Percentiles rank a stretch among this genome's conserved stretches.
phyloP scores from a whole-genome alignment of 2,329 filamentous ascomycete species.

The Xylaria hypoxylon region DNA sequence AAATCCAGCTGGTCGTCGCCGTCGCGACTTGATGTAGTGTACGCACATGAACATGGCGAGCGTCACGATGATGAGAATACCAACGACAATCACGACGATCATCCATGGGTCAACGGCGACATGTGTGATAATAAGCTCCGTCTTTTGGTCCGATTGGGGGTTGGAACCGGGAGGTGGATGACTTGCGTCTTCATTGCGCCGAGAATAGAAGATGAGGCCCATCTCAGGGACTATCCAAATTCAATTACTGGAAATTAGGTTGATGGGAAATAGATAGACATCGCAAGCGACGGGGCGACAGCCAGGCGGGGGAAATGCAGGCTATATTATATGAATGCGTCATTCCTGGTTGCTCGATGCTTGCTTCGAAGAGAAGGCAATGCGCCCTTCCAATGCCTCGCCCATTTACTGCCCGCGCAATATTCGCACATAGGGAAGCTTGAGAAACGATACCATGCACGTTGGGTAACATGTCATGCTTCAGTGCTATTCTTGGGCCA shows the following conservation, averaged over 20 bases:
- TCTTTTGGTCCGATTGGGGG: neutral
- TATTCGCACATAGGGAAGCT: constrained; percentile 11
- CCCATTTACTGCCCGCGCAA: constrained; percentile 9
- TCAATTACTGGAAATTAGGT: constrained; percentile 1
- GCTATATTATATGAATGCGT: constrained; percentile 31
- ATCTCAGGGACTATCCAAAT: constrained; percentile 12
- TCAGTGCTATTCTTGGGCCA: constrained; percentile 30
- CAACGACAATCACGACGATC: constrained; percentile 45
- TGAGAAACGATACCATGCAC: constrained; percentile 19
- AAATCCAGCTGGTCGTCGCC: constrained; percentile 18
- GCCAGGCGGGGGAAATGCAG: constrained; percentile 10
- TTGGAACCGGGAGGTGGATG: neutral
- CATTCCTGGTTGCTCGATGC: neutral
- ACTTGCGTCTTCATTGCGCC: constrained; percentile 5
- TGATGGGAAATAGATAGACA: neutral
- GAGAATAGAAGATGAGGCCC: constrained; percentile 27
- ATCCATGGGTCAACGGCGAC: constrained; percentile 41
- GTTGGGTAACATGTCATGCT: constrained; percentile 26
- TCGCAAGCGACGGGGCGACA: neutral
- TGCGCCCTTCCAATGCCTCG: constrained; percentile 28
- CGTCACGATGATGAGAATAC: constrained; percentile 38
- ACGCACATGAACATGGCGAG: constrained; percentile 41
- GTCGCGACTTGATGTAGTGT: constrained; percentile 40
- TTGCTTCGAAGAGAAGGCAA: constrained; percentile 19
- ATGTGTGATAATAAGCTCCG: neutral